Base-by-base conservation (phyloP, 202 grass and related monocot genomes). In the Tripidium arundinaceum region DNA sequence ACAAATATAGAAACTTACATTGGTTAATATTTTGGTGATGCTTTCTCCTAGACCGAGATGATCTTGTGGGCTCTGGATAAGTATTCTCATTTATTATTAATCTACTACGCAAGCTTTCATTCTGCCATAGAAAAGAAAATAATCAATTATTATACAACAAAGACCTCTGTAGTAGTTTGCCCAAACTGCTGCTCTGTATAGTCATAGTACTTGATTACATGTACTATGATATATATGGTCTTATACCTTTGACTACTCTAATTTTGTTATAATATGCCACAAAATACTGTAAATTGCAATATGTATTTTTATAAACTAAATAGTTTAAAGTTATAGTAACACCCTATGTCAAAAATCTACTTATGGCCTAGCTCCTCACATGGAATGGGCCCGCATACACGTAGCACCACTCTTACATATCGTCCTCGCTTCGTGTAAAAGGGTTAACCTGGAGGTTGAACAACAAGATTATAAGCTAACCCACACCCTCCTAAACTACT, bases 91-190 rank as follows among this genome's bases (percentile, higher is more conserved):
- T 41, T 72, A 63, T 22, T 73, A 24, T 3, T 0, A 84, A 34
- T 21, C 81, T 79, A n/a, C 12, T 80, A 4, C 7, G 25, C 54
- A 88, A 74, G 62, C 29, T 54, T 50, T 75, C 68, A 37, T 88
- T 75, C 86, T 83, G 45, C 26, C 19, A 70, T 2, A 40, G 41
- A 55, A 70, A 45, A 45, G 0, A 26, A 43, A 3, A 9, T 0
- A 72, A 13, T 29, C 46, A 65, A 55, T 64, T 55, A 58, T 43
- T 14, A 3, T 40, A 11, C n/a, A 21, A 15, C 24, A 59, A 54
- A 1, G 0, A 25, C 0, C 1, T 41, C n/a, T n/a, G n/a, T 5
- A 0, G 0, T 3, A 59, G 14, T 26, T 6, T 16, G 2, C 31
- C 5, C 15, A 38, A 67, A n/a, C n/a, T n/a, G 13, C 14, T 36